Percentiles rank a stretch among this genome's conserved stretches.
Conservation (phyloP, 139 green algal species). For the Ettlia oleoabundans region DNA sequence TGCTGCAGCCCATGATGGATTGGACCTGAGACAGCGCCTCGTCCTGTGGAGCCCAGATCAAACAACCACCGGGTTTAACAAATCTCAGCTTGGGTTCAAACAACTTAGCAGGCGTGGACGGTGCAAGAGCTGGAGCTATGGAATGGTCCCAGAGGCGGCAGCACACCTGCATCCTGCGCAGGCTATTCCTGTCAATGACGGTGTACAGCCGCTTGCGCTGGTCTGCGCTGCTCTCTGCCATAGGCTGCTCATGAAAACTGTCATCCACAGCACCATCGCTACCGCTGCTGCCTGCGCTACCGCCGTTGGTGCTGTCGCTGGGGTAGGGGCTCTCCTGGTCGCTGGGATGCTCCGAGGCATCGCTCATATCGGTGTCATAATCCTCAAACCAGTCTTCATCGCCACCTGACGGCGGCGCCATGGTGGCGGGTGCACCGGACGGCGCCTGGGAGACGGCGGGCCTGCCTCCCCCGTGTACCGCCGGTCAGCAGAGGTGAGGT, state of each 20-base stretch:
- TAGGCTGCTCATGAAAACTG: background rate
- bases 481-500: too few species aligned
- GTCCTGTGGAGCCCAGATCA: too few species aligned
- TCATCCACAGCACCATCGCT: background rate
- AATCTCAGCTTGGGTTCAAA: too few species aligned
- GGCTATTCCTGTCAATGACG: slow-evolving; percentile 15
- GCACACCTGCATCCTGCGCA: slow-evolving; percentile 19
- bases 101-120: background rate
- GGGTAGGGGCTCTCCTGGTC: background rate
- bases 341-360: background rate
- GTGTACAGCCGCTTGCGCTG: slow-evolving; percentile 17
- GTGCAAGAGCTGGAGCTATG: too few species aligned
- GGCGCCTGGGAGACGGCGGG: too few species aligned
- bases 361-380: slow-evolving; percentile 29
- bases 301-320: background rate
- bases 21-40: slow-evolving; percentile 64
- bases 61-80: too few species aligned
- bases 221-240: background rate
- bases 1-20: slow-evolving; percentile 67
- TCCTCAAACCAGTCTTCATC: slow-evolving; percentile 43
- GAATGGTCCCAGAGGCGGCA: too few species aligned
- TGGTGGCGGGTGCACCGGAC: background rate
- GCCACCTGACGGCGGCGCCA: background rate
- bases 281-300: background rate
- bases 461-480: too few species aligned